Base-by-base conservation (phyloP, 2,329 filamentous ascomycete species). In the Sporothrix curviconia region DNA sequence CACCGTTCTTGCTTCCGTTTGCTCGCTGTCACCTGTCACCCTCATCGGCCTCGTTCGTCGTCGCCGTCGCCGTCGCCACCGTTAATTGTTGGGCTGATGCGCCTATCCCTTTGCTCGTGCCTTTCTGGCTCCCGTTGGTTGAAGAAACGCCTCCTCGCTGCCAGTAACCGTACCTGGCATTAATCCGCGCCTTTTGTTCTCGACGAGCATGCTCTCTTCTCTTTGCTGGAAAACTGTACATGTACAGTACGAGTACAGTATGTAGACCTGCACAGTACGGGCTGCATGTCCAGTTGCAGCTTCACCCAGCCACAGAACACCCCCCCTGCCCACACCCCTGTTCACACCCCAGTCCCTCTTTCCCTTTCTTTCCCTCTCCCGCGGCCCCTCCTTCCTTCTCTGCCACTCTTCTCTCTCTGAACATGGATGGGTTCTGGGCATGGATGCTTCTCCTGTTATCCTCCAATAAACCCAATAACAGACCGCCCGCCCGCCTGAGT, bases 381-480 rank as follows among this genome's bases (percentile, higher is more conserved):
- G 46, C 30, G 24, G 7, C 25, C 2, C 17, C 7, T 47, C 17
- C 28, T 14, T 25, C 8, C 24, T 56, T 36, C 36, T 40, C 28
- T 36, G 15, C 32, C n/a, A n/a, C 22, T 32, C 30, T 24, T 30
- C 39, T 25, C 32, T 39, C 32, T 37, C 28, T 17, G 12, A 24
- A 8, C 47, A 50, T 25, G 34, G 34, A n/a, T n/a, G n/a, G n/a
- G 19, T 30, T 12, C 25, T 22, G 19, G 22, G 24, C 34, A 51
- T 36, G 25, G 17, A 19, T 24, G 25, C 15, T 36, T 17, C 36
- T 49, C 36, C 24, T 49, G 43, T 28, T 46, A 19, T 46, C 56
- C 56, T 39, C 49, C 51, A 55, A 43, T 59, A 59, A 44, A n/a
- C n/a, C n/a, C n/a, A n/a, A 11, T 32, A 32, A 32, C 46, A 53